A percentile compares a stretch with the other conserved stretches of the same genome.
Conservation (phyloP, 1,139 yeast species). For the Petasospora rhodanensis region DNA sequence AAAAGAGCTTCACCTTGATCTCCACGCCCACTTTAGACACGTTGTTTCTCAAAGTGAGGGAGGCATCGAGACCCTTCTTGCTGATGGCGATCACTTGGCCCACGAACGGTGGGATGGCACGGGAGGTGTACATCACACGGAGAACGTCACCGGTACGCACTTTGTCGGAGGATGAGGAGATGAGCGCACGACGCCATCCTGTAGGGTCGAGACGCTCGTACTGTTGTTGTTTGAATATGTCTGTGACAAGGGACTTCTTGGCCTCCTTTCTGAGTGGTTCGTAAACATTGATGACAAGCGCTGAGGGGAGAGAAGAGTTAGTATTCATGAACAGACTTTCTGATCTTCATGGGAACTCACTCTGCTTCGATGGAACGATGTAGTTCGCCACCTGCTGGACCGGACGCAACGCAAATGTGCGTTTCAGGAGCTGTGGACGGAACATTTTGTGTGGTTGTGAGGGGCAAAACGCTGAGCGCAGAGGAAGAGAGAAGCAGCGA, state of each 20-base stretch:
- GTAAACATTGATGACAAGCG: conserved; percentile 31
- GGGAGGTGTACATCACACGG: conserved; percentile 61
- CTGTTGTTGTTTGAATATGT: conserved; percentile 5
- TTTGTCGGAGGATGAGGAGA: conserved; percentile 39
- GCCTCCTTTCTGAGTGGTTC: conserved; percentile 28
- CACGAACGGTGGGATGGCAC: conserved; percentile 51
- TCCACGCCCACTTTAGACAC: conserved; percentile 78
- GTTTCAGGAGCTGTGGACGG: conserved; percentile 9
- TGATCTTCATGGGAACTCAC: no score
- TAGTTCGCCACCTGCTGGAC: conserved; percentile 17
- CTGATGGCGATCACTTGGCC: conserved; percentile 79
- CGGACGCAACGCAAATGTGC: conserved; percentile 9
- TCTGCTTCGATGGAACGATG: conserved; percentile 20
- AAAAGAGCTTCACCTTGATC: conserved; percentile 69
- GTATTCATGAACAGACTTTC: no score
- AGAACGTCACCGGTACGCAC: conserved; percentile 80
- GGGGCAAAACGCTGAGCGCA: no score
- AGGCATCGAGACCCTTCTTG: conserved; percentile 65
- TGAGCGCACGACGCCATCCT: conserved; percentile 65
- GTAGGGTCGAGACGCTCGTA: conserved; percentile 52
- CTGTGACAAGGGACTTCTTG: conserved; percentile 1
- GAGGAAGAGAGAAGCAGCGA: no score
- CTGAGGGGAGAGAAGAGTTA: conserved; percentile 4
- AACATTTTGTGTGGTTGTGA: conserved; percentile 5
- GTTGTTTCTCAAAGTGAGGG: conserved; percentile 73